Conservation (phyloP, 2,329 filamentous ascomycete genomes). For the Coleophoma eucalyptorum region DNA sequence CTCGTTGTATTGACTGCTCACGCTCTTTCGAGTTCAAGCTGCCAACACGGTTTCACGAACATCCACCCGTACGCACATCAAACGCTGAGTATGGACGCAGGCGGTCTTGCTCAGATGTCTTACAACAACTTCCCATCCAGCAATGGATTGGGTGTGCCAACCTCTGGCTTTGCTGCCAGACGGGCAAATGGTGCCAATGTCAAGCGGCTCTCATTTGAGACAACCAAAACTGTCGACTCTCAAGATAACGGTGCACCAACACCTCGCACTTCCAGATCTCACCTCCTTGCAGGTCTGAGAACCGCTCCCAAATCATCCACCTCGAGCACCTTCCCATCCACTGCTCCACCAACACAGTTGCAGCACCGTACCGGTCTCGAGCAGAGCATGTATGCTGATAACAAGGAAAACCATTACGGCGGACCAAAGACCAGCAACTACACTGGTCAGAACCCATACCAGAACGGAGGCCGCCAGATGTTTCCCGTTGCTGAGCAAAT, state of each 20-base stretch:
- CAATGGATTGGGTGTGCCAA: slow-evolving; percentile 70
- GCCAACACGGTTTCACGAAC: slow-evolving; percentile 2
- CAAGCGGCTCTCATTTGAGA: slow-evolving; percentile 82
- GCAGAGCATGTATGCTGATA: slow-evolving; percentile 27
- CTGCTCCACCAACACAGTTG: slow-evolving; percentile 55
- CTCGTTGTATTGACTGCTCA: slow-evolving; percentile 15
- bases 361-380: slow-evolving; percentile 26
- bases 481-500: slow-evolving; percentile 81
- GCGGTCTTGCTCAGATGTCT: slow-evolving; percentile 99
- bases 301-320: slow-evolving; percentile 86
- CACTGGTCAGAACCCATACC: slow-evolving; percentile 33
- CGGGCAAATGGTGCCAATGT: slow-evolving; percentile 75
- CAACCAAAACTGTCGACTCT: slow-evolving; percentile 64
- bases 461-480: slow-evolving; percentile 47
- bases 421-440: slow-evolving; percentile 27
- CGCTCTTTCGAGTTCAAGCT: slow-evolving; percentile 21
- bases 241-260: slow-evolving; percentile 69
- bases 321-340: slow-evolving; percentile 67
- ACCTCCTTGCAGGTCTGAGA: slow-evolving; percentile 87
- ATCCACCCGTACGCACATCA: slow-evolving; percentile 20
- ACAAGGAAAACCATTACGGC: slow-evolving; percentile 19
- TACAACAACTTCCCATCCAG: slow-evolving; percentile 74
- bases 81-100: slow-evolving; percentile 71
- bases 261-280: slow-evolving; percentile 89
- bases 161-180: slow-evolving; percentile 80